A percentile compares a stretch with the other conserved stretches of the same genome.
phyloP scores from a whole-genome alignment of 768 basidiomycete genomes.

The Tricholoma flavovirens region DNA sequence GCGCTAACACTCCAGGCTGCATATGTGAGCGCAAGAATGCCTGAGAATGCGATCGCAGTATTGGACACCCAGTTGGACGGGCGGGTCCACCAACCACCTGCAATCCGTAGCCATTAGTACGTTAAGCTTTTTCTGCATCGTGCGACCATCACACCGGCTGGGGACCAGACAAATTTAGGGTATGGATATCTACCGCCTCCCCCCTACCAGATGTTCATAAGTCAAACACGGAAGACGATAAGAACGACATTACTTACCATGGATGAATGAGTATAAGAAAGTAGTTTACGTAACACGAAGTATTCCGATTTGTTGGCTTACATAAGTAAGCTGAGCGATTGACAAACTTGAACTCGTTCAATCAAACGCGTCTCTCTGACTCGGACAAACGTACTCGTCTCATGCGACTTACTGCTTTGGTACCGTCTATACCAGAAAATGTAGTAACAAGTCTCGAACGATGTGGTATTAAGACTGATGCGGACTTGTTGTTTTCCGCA shows the following conservation, averaged over 20 bases:
- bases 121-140: slow-evolving; percentile 10
- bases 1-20: slow-evolving; percentile 68
- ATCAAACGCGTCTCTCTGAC: not conserved
- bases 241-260: slow-evolving; percentile 10
- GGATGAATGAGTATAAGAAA: slow-evolving; percentile 4
- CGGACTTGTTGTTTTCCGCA: slow-evolving; percentile 50
- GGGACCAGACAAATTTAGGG: slow-evolving; percentile 94
- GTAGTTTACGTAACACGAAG: slow-evolving; percentile 15
- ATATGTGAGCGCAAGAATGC: slow-evolving; percentile 63
- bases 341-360: too few species aligned
- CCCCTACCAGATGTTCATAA: slow-evolving; percentile 40
- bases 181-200: slow-evolving; percentile 87
- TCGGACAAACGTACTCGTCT: not conserved
- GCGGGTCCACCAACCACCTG: slow-evolving; percentile 95
- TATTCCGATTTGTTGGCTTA: slow-evolving; percentile 10
- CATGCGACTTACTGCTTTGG: slow-evolving; percentile 37
- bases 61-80: slow-evolving; percentile 88
- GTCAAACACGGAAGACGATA: not conserved
- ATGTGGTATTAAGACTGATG: slow-evolving; percentile 48
- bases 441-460: slow-evolving; percentile 42
- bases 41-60: slow-evolving; percentile 67
- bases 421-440: slow-evolving; percentile 34
- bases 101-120: not conserved
- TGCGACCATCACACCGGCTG: slow-evolving; percentile 54
- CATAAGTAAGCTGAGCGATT: too few species aligned